Conservation (phyloP, 1,284 basidiomycete species). For the Psilocybe mexicana region DNA sequence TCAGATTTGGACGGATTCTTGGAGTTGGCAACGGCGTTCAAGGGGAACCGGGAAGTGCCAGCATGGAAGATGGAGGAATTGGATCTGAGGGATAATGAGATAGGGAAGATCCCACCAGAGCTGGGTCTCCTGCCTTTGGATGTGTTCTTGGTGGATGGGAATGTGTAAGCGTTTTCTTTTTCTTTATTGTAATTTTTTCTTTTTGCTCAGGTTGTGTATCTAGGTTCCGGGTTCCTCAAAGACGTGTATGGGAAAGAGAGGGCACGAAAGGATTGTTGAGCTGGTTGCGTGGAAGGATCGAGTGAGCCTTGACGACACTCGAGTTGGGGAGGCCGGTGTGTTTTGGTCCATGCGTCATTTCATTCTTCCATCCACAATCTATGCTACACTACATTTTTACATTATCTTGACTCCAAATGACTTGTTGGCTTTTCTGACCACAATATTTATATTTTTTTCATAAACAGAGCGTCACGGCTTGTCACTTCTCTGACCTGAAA, state of each 20-base stretch:
- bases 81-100: conserved; percentile 77
- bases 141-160: conserved; percentile 81
- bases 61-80: conserved; percentile 78
- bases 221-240: conserved; percentile 78
- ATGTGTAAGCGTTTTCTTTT: conserved; percentile 54
- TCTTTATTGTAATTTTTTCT: conserved; percentile 4
- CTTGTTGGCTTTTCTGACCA: too few relatives aligned
- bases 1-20: conserved; percentile 61
- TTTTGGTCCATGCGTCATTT: too few relatives aligned
- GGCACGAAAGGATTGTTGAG: conserved; percentile 78
- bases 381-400: too few relatives aligned
- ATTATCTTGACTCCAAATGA: too few relatives aligned
- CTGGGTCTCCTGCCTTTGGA: conserved; percentile 75
- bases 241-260: conserved; percentile 80
- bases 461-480: too few relatives aligned
- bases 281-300: conserved; percentile 72
- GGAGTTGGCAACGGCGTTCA: conserved; percentile 59
- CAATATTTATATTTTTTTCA: too few relatives aligned
- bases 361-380: too few relatives aligned
- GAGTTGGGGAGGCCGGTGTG: too few relatives aligned
- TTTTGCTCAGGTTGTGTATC: conserved; percentile 12
- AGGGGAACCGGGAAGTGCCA: conserved; percentile 58
- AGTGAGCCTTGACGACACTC: conserved; percentile 34
- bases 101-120: conserved; percentile 63
- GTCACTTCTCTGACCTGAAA: not conserved